Evolutionary conservation across 2,329 filamentous ascomycete genomes (phyloP), one percentile per base, ranked within the genome.

Genomic region (Hirsutella minnesotensis): DNA sequence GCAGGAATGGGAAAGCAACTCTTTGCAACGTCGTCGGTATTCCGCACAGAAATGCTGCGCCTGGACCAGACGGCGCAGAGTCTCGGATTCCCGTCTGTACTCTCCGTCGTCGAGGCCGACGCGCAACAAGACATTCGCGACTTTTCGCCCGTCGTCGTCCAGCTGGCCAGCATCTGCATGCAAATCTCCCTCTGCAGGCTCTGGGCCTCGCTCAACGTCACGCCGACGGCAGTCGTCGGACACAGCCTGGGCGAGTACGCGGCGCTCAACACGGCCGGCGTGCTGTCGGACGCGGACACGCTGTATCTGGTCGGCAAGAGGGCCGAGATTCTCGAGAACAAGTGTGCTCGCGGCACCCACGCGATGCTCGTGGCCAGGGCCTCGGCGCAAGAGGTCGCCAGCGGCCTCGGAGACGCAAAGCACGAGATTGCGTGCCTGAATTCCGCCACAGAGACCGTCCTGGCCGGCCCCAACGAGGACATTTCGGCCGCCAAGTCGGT

Each of bases 221-320:
- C 50, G 20, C 66, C 67, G 35, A 61, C 65, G 31, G 66, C 56
- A 3, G 65, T 69, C 8, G 47, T 69, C 12, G 67, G 67, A 22
- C 66, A 68, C 51, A 78, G 73, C 49, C 62, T 81, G 22, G 77
- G 77, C 41, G 77, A 81, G 53, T 81, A 79, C 51, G 76, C 77
- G 19, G 77, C 77, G 19, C 65, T 81, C 3, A 64, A 75, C 49
- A 67, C 73, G 34, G 72, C 76, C 42, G 77, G 75, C 40, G 74
- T 80, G 29, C 64, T 81, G 29, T 77, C 73, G 9, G 70, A 68
- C 31, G 65, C 64, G 44, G 77, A 81, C 54, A 70, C 75, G 53
- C 64, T 85, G 19, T 74, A 72, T 38, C 64, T 83, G 1, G 76
- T 81, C 30, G 79, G 79, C 12, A 51, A 62, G 38, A 67, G 79